phyloP scores from a whole-genome alignment of 768 basidiomycete species.

The Rhodotorula graminis region DNA sequence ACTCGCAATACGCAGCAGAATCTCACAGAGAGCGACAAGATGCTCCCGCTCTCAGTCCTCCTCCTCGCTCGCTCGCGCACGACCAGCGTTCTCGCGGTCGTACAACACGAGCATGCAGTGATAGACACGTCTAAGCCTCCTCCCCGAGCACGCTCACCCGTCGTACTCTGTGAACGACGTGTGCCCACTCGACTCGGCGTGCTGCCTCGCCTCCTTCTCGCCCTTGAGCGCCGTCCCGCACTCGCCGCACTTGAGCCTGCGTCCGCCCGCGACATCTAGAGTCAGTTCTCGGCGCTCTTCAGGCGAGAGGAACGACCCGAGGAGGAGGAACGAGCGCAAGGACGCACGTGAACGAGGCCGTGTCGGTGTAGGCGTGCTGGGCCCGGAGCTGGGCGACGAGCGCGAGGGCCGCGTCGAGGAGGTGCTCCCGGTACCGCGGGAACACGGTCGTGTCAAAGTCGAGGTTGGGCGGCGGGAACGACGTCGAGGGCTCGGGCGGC shows the following conservation, averaged over 20 bases:
- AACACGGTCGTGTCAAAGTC: slow-evolving; percentile 78
- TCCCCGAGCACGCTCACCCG: slow-evolving; percentile 48
- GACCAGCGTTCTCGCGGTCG: too few species aligned
- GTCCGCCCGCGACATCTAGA: too few species aligned
- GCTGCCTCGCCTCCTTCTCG: slow-evolving; percentile 84
- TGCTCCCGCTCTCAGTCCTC: too few species aligned
- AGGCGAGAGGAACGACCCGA: not conserved
- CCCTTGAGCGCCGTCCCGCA: slow-evolving; percentile 84
- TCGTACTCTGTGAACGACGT: slow-evolving; percentile 59
- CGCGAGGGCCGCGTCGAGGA: slow-evolving; percentile 54
- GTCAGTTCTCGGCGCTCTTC: too few species aligned
- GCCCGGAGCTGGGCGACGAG: slow-evolving; percentile 67
- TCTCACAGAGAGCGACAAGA: too few species aligned
- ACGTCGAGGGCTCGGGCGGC: slow-evolving; percentile 58
- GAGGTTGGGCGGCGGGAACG: slow-evolving; percentile 34
- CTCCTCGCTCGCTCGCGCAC: too few species aligned
- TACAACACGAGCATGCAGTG: too few species aligned
- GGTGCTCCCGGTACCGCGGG: slow-evolving; percentile 47
- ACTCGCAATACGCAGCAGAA: too few species aligned
- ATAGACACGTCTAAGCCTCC: not conserved
- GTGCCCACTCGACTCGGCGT: slow-evolving; percentile 84
- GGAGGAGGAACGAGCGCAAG: not conserved
- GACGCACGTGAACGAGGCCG: slow-evolving; percentile 71
- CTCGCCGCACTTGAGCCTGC: slow-evolving; percentile 51
- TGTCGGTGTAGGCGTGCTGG: slow-evolving; percentile 69